phyloP scores from a whole-genome alignment of 495 filamentous ascomycete species.

The Penicillium flavigenum region DNA sequence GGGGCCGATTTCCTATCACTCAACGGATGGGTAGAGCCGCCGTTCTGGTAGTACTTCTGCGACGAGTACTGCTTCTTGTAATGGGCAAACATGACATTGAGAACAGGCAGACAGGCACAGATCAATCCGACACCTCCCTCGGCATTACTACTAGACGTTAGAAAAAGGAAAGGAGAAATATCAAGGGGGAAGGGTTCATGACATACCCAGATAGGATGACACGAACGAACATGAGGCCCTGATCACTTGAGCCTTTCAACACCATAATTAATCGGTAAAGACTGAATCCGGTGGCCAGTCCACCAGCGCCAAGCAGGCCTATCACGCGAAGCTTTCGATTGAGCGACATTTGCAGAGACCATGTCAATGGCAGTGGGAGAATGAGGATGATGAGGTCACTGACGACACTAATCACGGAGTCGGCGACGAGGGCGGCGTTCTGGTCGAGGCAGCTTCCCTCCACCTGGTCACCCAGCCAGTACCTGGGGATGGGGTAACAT shows the following conservation, averaged over 20 bases:
- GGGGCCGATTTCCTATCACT: conserved; percentile 27
- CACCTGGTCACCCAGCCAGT: conserved; percentile 23
- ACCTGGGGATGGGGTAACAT: conserved; percentile 22
- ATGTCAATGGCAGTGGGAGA: conserved; percentile 47
- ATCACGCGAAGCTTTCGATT: conserved; percentile 48
- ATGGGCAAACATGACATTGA: conserved; percentile 40
- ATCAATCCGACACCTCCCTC: conserved; percentile 50
- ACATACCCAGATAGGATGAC: conserved; percentile 49
- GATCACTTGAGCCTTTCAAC: conserved; percentile 34
- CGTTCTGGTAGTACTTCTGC: conserved; percentile 34
- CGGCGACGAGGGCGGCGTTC: conserved; percentile 44
- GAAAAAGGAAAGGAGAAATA: conserved; percentile 1
- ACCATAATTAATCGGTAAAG: conserved; percentile 47
- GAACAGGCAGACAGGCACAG: conserved; percentile 46
- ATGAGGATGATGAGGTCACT: conserved; percentile 48
- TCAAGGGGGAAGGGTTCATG: not conserved
- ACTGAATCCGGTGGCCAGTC: conserved; percentile 47
- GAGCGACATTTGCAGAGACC: conserved; percentile 48
- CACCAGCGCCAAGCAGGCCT: conserved; percentile 47
- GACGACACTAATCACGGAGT: conserved; percentile 48
- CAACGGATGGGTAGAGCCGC: conserved; percentile 29
- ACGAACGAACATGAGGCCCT: conserved; percentile 43
- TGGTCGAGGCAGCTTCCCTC: conserved; percentile 42
- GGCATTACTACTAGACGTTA: conserved; percentile 37
- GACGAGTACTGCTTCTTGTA: conserved; percentile 33